Evolutionary conservation across 176 grass and related monocot species (phyloP), one percentile per base, ranked within the genome.

Genomic region (Triticum timopheevii): DNA sequence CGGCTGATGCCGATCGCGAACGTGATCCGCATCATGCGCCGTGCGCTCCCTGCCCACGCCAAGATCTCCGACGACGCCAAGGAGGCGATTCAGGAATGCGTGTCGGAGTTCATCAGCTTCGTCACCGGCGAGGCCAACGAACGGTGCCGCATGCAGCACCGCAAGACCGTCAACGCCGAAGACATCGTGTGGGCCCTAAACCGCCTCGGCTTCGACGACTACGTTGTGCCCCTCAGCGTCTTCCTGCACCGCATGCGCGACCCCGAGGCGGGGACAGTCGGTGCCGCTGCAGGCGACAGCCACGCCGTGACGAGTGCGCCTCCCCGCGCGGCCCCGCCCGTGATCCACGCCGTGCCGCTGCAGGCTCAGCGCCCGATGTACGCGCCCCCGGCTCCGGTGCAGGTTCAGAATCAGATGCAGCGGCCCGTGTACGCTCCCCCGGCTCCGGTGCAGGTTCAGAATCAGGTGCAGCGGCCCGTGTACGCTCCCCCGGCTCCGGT

Each of bases 91-190:
- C 92, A 92, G 83, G 92, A 97, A 83, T 97, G 94, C 58, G 92
- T 97, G 17, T 94, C 94, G 1, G 94, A 94, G 83, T 94, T 94
- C 80, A 97, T 97, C 82, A 92, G 90, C 88, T 97, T 97, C 76
- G 49, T 97, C 47, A 97, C 94, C 4, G 73, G 88, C 4, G 92
- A 97, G 90, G 92, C 94, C 45, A 97, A 94, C 71, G 90, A 94
- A 6, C 71, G 83, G 65, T 97, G 92, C 80, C 87, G 83, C 82
- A 5, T 56, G 2, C 92, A 97, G 92, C 94, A 90, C 69, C 91
- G 92, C 64, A 97, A 94, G 82, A 97, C 94, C 20, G 88, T 97
- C 76, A 92, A 92, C 11, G 86, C 92, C 1, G 94, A 97, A 38
- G 92, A 97, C 78, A 28, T 97, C 22, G 74, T 97, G 4, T 94